Percentiles rank a stretch among this genome's conserved stretches.
Conservation (phyloP, 306 rosid species). For the Vicia faba region DNA sequence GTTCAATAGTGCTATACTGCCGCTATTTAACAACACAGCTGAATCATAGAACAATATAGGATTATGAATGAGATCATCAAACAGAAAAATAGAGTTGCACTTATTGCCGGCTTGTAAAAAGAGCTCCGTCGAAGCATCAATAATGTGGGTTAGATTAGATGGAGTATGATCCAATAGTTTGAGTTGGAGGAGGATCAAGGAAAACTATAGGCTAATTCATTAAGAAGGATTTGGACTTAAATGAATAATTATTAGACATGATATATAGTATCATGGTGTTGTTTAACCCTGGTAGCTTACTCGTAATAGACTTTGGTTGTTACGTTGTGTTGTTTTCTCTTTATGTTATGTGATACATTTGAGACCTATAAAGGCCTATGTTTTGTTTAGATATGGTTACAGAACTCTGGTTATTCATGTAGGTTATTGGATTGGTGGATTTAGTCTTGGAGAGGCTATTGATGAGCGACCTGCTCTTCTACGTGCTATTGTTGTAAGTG, state of each 20-base stretch:
- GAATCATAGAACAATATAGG: background rate
- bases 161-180: background rate
- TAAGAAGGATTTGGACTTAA: slow-evolving; percentile 14
- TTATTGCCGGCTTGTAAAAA: background rate
- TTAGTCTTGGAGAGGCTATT: slow-evolving; percentile 91
- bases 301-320: slow-evolving; percentile 19
- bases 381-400: slow-evolving; percentile 10
- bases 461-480: slow-evolving; percentile 82
- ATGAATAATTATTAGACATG: background rate
- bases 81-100: background rate
- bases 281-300: background rate
- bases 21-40: too few relatives aligned
- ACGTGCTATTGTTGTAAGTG: slow-evolving; percentile 65
- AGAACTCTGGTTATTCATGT: slow-evolving; percentile 35
- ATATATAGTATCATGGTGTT: background rate
- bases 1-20: too few relatives aligned
- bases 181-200: background rate
- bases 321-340: background rate
- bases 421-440: slow-evolving; percentile 96
- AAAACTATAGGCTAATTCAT: slow-evolving; percentile 3
- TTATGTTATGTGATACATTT: slow-evolving; percentile 16
- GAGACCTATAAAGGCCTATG: background rate
- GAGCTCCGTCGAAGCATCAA: background rate
- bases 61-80: background rate
- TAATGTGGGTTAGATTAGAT: background rate